Evolutionary conservation across 495 filamentous ascomycete genomes (phyloP).

Genomic region (Apodospora peruviana): DNA sequence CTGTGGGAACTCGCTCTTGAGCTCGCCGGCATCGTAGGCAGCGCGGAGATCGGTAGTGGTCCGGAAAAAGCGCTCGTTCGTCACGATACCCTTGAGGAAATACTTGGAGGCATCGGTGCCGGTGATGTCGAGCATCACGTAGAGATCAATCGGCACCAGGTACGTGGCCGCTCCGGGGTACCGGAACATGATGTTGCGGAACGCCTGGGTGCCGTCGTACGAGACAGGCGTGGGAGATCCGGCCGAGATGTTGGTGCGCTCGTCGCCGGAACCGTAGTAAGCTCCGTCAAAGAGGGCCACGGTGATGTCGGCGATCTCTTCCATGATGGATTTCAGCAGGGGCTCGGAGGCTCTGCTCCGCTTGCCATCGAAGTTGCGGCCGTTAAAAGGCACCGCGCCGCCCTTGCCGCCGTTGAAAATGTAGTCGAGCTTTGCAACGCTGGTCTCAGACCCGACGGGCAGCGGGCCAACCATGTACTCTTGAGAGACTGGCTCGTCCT

Average conservation of each 20-base stretch:
- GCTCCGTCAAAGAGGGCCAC: slow-evolving; percentile 24
- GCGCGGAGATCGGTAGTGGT: slow-evolving; percentile 27
- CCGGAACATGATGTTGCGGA: slow-evolving; percentile 27
- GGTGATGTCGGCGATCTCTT: slow-evolving; percentile 31
- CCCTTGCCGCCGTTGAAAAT: slow-evolving; percentile 36
- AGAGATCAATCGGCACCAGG: slow-evolving; percentile 32
- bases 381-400: slow-evolving; percentile 29
- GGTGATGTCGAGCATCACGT: slow-evolving; percentile 28
- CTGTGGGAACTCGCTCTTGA: slow-evolving; percentile 24
- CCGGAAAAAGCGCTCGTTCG: slow-evolving; percentile 27
- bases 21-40: slow-evolving; percentile 32
- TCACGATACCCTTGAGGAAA: slow-evolving; percentile 30
- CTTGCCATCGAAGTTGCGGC: slow-evolving; percentile 27
- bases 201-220: slow-evolving; percentile 26
- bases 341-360: slow-evolving; percentile 19
- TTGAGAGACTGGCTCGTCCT: slow-evolving; percentile 37
- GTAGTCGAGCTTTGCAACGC: slow-evolving; percentile 36
- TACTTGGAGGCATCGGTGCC: slow-evolving; percentile 33
- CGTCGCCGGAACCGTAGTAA: slow-evolving; percentile 26
- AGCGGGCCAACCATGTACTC: slow-evolving; percentile 48
- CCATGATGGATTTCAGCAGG: slow-evolving; percentile 26
- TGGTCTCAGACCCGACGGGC: slow-evolving; percentile 33
- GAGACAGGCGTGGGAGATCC: slow-evolving; percentile 25
- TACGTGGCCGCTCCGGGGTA: slow-evolving; percentile 28
- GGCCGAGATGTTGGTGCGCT: slow-evolving; percentile 20